These are phyloP conservation scores for Flaveria bidentis DNA, from an alignment of 129 eudicot genomes.

Conservation along the genomic window DNA sequence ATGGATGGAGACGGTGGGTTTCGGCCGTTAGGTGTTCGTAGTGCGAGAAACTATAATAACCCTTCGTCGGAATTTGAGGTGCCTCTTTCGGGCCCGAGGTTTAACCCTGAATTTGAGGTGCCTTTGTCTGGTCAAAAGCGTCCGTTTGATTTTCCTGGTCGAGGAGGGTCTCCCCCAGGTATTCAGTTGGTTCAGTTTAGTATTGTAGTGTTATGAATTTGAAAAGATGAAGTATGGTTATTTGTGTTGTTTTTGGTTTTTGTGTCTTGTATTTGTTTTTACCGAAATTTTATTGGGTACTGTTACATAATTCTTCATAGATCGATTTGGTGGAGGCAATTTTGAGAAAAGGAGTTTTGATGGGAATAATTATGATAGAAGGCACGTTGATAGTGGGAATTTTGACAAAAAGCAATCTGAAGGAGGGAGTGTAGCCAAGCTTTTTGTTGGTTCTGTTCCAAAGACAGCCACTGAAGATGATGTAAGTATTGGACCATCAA, in stretches of 20 bases:
- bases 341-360: constrained; percentile 41
- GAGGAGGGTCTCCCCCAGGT: constrained; percentile 59
- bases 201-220: too few relatives aligned
- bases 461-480: constrained; percentile 47
- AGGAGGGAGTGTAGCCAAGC: constrained; percentile 44
- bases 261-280: background rate
- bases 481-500: constrained; percentile 23
- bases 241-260: background rate
- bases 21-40: constrained; percentile 34
- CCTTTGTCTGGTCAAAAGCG: constrained; percentile 80
- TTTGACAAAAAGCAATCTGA: constrained; percentile 33
- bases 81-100: constrained; percentile 48
- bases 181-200: constrained; percentile 13
- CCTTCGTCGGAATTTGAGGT: constrained; percentile 40
- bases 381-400: constrained; percentile 31
- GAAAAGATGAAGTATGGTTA: too few relatives aligned
- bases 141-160: constrained; percentile 62
- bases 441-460: constrained; percentile 51
- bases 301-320: background rate
- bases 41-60: constrained; percentile 32
- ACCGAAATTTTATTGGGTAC: background rate
- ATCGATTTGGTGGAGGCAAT: constrained; percentile 32
- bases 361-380: constrained; percentile 34
- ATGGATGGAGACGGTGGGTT: constrained; percentile 46
- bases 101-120: constrained; percentile 36